A percentile compares a stretch with the other conserved stretches of the same genome.
phyloP scores from a whole-genome alignment of 371 early-diverging fungal genomes.

The Mucor saturninus region DNA sequence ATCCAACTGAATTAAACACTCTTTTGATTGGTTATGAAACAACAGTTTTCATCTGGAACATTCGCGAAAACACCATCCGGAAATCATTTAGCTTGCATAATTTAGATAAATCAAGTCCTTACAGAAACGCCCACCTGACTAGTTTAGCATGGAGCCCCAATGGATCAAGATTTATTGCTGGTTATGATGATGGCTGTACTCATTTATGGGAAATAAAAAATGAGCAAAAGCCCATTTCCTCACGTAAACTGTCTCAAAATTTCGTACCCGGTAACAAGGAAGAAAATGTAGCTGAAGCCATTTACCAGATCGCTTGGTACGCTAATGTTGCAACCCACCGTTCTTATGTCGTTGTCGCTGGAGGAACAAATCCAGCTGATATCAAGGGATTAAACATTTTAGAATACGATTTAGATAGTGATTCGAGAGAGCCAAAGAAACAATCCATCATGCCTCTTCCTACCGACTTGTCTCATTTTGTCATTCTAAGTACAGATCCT shows the following conservation, averaged over 20 bases:
- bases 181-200: conserved; percentile 62
- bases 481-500: conserved; percentile 48
- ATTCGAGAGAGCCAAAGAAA: conserved; percentile 46
- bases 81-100: conserved; percentile 29
- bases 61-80: conserved; percentile 47
- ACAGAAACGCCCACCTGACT: conserved; percentile 39
- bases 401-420: conserved; percentile 47
- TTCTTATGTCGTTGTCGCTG: conserved; percentile 54
- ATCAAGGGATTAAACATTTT: conserved; percentile 53
- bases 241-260: conserved; percentile 50
- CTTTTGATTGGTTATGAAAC: conserved; percentile 60
- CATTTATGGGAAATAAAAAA: conserved; percentile 56
- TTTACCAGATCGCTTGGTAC: conserved; percentile 62
- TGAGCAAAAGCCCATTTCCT: conserved; percentile 46
- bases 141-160: conserved; percentile 58
- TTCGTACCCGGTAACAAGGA: conserved; percentile 20
- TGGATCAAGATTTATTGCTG: conserved; percentile 56
- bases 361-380: conserved; percentile 39
- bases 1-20: conserved; percentile 56
- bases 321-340: conserved; percentile 34
- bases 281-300: conserved; percentile 37
- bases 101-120: conserved; percentile 26
- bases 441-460: conserved; percentile 51
- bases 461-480: conserved; percentile 55
- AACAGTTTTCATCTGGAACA: conserved; percentile 53